Evolutionary conservation across 176 grass and related monocot species (phyloP).

Genomic region (Saccharum officinarum): DNA sequence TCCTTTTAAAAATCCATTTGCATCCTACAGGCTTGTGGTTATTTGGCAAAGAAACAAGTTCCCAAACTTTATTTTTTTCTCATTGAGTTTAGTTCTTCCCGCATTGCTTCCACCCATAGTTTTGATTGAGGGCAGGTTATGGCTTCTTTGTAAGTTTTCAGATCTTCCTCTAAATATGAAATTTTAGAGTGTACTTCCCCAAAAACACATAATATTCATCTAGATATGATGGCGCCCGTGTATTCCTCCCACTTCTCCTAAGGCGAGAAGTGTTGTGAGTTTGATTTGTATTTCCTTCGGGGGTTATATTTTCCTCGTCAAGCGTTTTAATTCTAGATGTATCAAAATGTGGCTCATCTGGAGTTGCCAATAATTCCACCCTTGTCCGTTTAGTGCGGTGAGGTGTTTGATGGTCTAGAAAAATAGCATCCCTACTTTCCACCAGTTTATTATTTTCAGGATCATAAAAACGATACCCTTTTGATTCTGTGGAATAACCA

Average conservation of each 20-base stretch:
- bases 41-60: too few species aligned
- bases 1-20: too few species aligned
- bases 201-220: conserved; percentile 9
- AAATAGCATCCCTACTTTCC: background rate
- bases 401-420: background rate
- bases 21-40: too few species aligned
- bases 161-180: conserved; percentile 2
- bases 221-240: background rate
- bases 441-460: background rate
- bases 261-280: background rate
- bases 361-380: conserved; percentile 17
- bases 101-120: background rate
- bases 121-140: background rate
- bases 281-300: background rate
- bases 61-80: too few species aligned
- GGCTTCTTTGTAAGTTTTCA: background rate
- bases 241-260: conserved; percentile 18
- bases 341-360: background rate
- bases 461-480: background rate
- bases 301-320: background rate
- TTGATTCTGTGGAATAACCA: background rate
- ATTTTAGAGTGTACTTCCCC: conserved; percentile 7
- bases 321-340: background rate
- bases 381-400: background rate
- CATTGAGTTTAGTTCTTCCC: conserved; percentile 6